A percentile compares a stretch with the other conserved stretches of the same genome.
Conservation (phyloP, 148 eudicot genomes). For the Vaccinium corymbosum region DNA sequence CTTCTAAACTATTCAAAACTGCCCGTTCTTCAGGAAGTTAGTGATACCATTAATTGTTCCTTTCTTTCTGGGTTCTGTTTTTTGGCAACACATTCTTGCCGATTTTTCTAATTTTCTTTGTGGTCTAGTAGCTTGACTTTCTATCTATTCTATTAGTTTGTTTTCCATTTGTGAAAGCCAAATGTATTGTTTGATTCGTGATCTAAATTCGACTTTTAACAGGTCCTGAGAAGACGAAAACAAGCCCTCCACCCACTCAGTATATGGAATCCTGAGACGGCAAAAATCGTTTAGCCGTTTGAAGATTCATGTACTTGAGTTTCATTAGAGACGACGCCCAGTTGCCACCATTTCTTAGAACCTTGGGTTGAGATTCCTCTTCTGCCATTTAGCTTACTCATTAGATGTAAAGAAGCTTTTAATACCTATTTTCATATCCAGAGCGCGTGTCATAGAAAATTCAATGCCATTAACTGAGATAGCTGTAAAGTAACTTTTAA, state of each 20-base stretch:
- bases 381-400: conserved; percentile 7
- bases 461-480: background rate
- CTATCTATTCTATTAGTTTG: background rate
- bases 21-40: background rate
- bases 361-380: conserved; percentile 5
- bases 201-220: conserved; percentile 19
- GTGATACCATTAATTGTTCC: background rate
- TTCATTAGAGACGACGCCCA: conserved; percentile 9
- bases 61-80: background rate
- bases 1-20: background rate
- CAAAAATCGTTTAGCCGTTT: background rate
- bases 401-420: conserved; percentile 9
- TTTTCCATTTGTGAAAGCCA: background rate
- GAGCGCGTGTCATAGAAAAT: conserved; percentile 16
- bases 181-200: background rate
- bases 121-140: background rate
- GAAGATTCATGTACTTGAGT: conserved; percentile 7
- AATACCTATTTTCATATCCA: background rate
- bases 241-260: conserved; percentile 63
- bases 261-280: conserved; percentile 58
- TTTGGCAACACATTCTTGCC: background rate
- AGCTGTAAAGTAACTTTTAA: too few species aligned
- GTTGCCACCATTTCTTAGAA: background rate
- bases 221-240: conserved; percentile 65
- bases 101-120: background rate